Evolutionary conservation across 345 rosid species (phyloP), one percentile per base, ranked within the genome.

Genomic region (Populus pruinosa): DNA sequence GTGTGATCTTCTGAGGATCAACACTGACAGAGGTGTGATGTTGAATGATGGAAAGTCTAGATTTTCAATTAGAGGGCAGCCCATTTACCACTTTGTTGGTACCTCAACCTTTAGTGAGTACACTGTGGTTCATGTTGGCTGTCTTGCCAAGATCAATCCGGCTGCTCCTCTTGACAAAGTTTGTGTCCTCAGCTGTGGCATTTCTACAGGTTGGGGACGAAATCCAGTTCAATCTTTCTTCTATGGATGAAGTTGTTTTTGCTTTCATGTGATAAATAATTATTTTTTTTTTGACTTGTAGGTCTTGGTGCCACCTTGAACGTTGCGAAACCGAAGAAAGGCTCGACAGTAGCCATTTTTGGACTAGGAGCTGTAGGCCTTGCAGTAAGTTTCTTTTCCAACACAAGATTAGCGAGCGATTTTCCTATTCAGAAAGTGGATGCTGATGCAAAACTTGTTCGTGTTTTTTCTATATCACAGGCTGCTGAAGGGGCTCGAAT

Each of bases 81-180:
- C 86, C 21, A 78, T 87, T 69, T 79, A 81, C 56, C 87, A 85
- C 68, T 87, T 85, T 61, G 82, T 87, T 77, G 88, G 87, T 4
- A 85, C 85, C 8, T 85, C 86, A 12, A 85, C 87, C 6, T 81
- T 85, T 6, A 85, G 86, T 21, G 87, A 87, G 20, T 85, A 83
- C 76, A 87, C 90, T 16, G 87, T 83, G 17, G 72, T 78, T 53
- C 88, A 87, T 50, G 80, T 65, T 18, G 88, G 87, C 1, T 85
- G 84, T 73, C 73, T 83, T 2, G 88, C 88, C 63, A 87, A 87
- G 86, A 82, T 87, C 84, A 80, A 87, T 55, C 88, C 90, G 8
- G 77, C 29, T 9, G 88, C 90, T 68, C 90, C 90, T 1, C 64
- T 83, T 2, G 88, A 85, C 82, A 87, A 85, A 87, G 86, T 86